Base-by-base conservation (phyloP, 2,329 filamentous ascomycete genomes). In the Zymoseptoria brevis region DNA sequence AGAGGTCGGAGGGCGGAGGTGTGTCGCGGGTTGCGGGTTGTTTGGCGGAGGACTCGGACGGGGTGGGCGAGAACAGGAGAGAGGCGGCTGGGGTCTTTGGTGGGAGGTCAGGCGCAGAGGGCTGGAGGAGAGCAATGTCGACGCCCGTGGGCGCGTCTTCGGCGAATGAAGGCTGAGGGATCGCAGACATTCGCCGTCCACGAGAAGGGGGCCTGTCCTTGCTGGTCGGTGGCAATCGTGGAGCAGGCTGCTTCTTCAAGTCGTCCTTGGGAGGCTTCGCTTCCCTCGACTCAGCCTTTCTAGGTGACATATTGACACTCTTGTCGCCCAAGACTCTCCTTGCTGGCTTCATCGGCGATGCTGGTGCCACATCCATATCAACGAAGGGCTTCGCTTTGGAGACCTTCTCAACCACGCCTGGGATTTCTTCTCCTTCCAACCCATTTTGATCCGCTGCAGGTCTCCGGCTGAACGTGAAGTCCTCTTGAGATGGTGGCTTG, bases 381-480 rank as follows among this genome's bases (percentile, higher is more conserved):
- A n/a, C 35, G 35, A n/a, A 45, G 13, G 35, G 11, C 35, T 45
- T 16, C 52, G 56, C 54, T 24, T 53, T 48, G 6, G 19, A 24
- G 26, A 53, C 49, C 35, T 55, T 56, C 68, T 11, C 71, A 72
- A 67, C 52, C 66, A 68, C 57, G 4, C 59, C 53, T 50, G 62
- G 66, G 22, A 50, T 49, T 45, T 58, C 52, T 22, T 62, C 29
- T 22, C 62, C 56, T 19, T 63, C 54, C 24, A 57, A 22, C 26
- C 57, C 22, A 29, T 51, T 24, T 48, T 66, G 57, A n/a, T 52
- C 55, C n/a, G 58, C 58, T n/a, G 64, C 60, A 29, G 59, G 55
- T 48, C 71, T 75, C 29, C 79, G 74, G 62, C 73, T 80, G 67
- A 78, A 81, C 11, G 73, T 74, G 67, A 81, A 81, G 26, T 76